Conservation (phyloP, 768 basidiomycete genomes). For the Psilocybe tampanensis region DNA sequence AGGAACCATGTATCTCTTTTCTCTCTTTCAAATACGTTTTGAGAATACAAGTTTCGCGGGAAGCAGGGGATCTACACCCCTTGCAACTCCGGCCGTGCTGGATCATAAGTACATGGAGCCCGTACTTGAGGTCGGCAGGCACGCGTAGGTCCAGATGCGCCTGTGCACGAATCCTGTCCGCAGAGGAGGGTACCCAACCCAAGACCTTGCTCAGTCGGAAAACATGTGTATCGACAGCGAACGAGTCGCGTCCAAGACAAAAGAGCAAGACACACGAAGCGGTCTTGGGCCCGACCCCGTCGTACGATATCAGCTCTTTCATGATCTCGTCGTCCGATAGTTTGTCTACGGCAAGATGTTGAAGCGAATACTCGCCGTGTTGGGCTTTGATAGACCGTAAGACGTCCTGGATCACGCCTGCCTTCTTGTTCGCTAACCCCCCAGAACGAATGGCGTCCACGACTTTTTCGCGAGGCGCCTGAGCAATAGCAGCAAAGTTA, state of each 20-base stretch:
- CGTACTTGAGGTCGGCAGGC: slow-evolving; percentile 56
- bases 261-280: slow-evolving; percentile 65
- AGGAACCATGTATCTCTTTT: not conserved
- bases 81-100: slow-evolving; percentile 55
- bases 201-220: slow-evolving; percentile 54
- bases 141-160: slow-evolving; percentile 57
- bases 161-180: slow-evolving; percentile 55
- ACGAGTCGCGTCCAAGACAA: slow-evolving; percentile 59
- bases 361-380: slow-evolving; percentile 58
- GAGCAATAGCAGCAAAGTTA: slow-evolving; percentile 50
- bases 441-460: slow-evolving; percentile 53
- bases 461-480: slow-evolving; percentile 42
- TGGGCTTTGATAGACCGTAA: slow-evolving; percentile 42
- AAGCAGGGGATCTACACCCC: slow-evolving; percentile 47
- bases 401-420: slow-evolving; percentile 52
- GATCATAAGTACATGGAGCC: slow-evolving; percentile 60
- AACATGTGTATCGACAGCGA: slow-evolving; percentile 69
- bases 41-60: slow-evolving; percentile 28
- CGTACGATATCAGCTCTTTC: slow-evolving; percentile 56
- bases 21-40: slow-evolving; percentile 31
- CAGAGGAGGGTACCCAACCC: slow-evolving; percentile 49
- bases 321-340: slow-evolving; percentile 52
- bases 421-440: slow-evolving; percentile 64
- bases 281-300: slow-evolving; percentile 65
- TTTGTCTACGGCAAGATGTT: slow-evolving; percentile 45